Evolutionary conservation across 306 rosid species (phyloP).

Genomic region (Quercus cerris): DNA sequence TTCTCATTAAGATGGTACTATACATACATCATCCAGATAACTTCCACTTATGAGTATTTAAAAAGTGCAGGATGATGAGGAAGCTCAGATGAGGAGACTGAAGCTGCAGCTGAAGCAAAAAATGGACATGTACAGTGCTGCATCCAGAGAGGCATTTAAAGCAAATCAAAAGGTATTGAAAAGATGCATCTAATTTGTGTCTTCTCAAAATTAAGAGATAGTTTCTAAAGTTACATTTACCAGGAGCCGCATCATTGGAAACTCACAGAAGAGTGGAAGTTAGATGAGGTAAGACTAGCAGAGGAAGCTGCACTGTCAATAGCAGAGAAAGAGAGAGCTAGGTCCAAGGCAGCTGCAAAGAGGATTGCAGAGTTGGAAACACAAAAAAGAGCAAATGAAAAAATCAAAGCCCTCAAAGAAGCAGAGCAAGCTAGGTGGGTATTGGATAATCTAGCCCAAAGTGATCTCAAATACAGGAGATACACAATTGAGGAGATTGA

Average conservation of each 20-base stretch:
- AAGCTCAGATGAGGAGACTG: conserved; percentile 82
- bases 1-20: background rate
- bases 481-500: conserved; percentile 81
- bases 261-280: conserved; percentile 58
- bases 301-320: conserved; percentile 66
- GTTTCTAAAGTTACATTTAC: background rate
- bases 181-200: background rate
- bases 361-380: conserved; percentile 26
- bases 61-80: conserved; percentile 68
- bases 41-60: conserved; percentile 11
- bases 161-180: conserved; percentile 66
- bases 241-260: conserved; percentile 55
- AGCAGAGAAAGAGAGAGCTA: conserved; percentile 75
- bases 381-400: conserved; percentile 46
- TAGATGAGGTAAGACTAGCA: conserved; percentile 62
- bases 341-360: conserved; percentile 70
- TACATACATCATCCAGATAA: background rate
- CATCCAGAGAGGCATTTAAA: conserved; percentile 70
- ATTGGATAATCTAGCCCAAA: conserved; percentile 51
- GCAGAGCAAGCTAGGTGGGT: conserved; percentile 59
- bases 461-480: conserved; percentile 58
- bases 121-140: conserved; percentile 78
- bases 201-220: background rate
- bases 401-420: conserved; percentile 56
- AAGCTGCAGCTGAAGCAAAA: conserved; percentile 91